Conservation (phyloP, 2,329 filamentous ascomycete genomes). For the Penicillium nordicum region DNA sequence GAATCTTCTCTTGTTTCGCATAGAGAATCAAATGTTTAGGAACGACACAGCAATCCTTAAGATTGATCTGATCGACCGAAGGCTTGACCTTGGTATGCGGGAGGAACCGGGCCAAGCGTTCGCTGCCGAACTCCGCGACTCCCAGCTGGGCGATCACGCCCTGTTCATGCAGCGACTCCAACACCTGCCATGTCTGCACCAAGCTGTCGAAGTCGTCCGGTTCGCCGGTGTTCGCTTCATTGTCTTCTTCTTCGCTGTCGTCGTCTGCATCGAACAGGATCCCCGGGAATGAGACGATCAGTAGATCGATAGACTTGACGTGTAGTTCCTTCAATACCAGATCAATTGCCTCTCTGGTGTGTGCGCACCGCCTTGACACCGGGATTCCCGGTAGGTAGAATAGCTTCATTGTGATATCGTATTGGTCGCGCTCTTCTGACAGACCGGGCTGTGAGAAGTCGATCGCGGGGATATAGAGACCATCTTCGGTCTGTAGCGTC, state of each 20-base stretch:
- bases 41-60: conserved; percentile 92
- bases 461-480: conserved; percentile 73
- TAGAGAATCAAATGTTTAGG: conserved; percentile 80
- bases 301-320: conserved; percentile 72
- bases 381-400: conserved; percentile 80
- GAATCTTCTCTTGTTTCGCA: conserved; percentile 78
- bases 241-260: conserved; percentile 68
- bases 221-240: conserved; percentile 47
- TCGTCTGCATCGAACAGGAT: conserved; percentile 92
- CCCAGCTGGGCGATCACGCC: conserved; percentile 74
- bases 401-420: conserved; percentile 92
- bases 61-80: conserved; percentile 90
- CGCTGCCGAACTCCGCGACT: conserved; percentile 84
- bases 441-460: conserved; percentile 69
- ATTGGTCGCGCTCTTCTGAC: conserved; percentile 75
- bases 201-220: conserved; percentile 58
- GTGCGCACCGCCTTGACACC: conserved; percentile 60
- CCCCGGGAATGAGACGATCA: conserved; percentile 90
- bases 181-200: conserved; percentile 64
- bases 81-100: conserved; percentile 68
- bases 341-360: conserved; percentile 74
- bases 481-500: conserved; percentile 62
- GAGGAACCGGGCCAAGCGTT: conserved; percentile 76
- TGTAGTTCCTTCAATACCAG: conserved; percentile 78
- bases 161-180: conserved; percentile 69